Base-by-base conservation (phyloP, 805 yeast species). In the Sugiyamaella floridensis region DNA sequence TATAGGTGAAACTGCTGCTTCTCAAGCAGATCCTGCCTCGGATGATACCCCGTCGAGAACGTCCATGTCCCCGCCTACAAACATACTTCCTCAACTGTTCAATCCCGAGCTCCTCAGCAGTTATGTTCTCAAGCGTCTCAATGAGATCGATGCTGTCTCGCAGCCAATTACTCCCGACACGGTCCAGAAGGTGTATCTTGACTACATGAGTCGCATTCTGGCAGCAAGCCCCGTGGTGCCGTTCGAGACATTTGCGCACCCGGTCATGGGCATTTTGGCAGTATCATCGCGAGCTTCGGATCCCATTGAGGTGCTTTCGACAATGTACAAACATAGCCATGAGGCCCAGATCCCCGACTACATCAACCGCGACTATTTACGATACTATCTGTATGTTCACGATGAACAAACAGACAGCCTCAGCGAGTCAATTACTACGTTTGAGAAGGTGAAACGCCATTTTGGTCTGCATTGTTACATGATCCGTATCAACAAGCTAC, bases 191-290 rank as follows among this genome's bases (percentile, higher is more conserved):
- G 68, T 83, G 9, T 87, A 83, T 63, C 69, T 79, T 55, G 78
- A 76, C 49, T 75, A 81, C 57, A 75, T 85, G 58, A 75, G 82
- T 29, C 77, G 80, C 57, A 62, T 85, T 43, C 71, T 85, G 7
- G 76, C 88, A 2, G 74, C 85, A 11, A 76, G 79, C 12, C 75
- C 76, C 7, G 68, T 86, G 8, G 80, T 87, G 1, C 82, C 92
- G 1, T 88, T 86, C 64, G 97, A 92, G 66, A 83, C 89, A 4
- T 82, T 89, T 66, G 83, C 86, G 58, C 97, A 90, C 64, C 97
- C 97, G 0, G 78, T 89, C 1, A 77, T 87, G 2, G 85, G 89
- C 43, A 64, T 92, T 12, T 75, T 89, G 48, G 82, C 83, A 0
- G 72, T 89, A 2, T 79, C 87, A 19, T 74, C 80, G 19, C 58